phyloP scores from a whole-genome alignment of 2,329 filamentous ascomycete genomes.

The Paecilomyces formosus region DNA sequence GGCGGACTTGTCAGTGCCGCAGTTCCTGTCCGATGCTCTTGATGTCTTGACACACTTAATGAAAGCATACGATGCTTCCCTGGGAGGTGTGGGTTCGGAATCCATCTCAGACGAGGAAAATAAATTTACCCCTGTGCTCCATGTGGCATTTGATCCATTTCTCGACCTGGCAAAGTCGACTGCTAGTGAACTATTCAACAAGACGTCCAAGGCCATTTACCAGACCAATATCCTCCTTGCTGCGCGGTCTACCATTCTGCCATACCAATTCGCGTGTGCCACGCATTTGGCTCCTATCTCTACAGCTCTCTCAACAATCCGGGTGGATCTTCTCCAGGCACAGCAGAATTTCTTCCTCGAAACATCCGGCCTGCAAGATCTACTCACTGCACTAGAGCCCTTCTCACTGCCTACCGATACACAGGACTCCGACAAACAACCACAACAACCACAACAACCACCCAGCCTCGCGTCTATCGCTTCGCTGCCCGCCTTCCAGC shows the following conservation, averaged over 20 bases:
- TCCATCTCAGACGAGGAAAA: conserved; percentile 52
- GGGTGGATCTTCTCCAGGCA: conserved; percentile 52
- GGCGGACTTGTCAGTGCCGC: conserved; percentile 66
- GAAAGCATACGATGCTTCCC: conserved; percentile 78
- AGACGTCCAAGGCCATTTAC: conserved; percentile 42
- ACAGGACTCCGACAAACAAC: conserved; percentile 1
- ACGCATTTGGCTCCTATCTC: conserved; percentile 51
- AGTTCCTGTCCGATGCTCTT: conserved; percentile 73
- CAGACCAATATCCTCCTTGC: conserved; percentile 40
- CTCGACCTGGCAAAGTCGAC: conserved; percentile 57
- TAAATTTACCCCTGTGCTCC: conserved; percentile 67
- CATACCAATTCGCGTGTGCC: conserved; percentile 54
- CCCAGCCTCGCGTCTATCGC: conserved; percentile 50
- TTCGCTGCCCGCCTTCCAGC: conserved; percentile 50
- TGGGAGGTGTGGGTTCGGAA: conserved; percentile 40
- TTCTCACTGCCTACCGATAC: conserved; percentile 18
- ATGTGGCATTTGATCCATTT: conserved; percentile 80
- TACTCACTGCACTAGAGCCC: conserved; percentile 53
- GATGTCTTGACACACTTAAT: conserved; percentile 71
- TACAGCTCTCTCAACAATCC: conserved; percentile 41
- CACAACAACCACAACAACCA: conserved; percentile 19
- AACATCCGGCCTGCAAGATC: conserved; percentile 62
- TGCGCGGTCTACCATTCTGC: conserved; percentile 28
- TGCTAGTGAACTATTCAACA: conserved; percentile 29
- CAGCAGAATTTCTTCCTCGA: conserved; percentile 68